Base-by-base conservation (phyloP, 495 filamentous ascomycete species). In the Darksidea phi region DNA sequence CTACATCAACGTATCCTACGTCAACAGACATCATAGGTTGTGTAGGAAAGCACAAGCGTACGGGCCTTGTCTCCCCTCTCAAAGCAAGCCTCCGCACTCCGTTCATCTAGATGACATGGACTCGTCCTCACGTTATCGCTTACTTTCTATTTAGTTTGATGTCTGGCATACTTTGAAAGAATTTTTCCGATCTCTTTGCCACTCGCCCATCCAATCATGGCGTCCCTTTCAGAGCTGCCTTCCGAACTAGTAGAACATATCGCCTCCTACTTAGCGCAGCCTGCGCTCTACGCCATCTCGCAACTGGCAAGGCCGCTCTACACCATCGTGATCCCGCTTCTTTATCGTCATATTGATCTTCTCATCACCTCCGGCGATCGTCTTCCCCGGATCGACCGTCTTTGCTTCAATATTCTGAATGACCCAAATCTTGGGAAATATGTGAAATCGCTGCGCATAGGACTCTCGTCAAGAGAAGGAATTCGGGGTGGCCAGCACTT, bases 231-330 rank as follows among this genome's bases (percentile, higher is more conserved):
- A 13, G 49, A 24, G 17, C 18, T 61, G 11, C 38, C 58, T 17
- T 5, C 32, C 24, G 58, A 61, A 41, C 58, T 61, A 7, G n/a
- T 61, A 20, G 58, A 61, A 20, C 25, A 36, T n/a, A 48, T 54
- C 32, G 26, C 54, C 6, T 37, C 49, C 4, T 61, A 37, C 34
- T 28, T n/a, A 24, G 24, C 10, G 10, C 20, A 54, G 24, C 37
- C 11, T 20, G 50, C 28, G 20, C 15, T 61, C 45, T n/a, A 47
- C 26, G 6, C 20, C n/a, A 24, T 25, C 21, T 20, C 41, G 26
- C 41, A 20, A 43, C 15, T 54, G n/a, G 18, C 24, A 11, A 47
- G 25, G 26, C 2, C 10, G 8, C 50, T 48, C 1, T 48, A 54
- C 43, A 24, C 41, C 7, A 20, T 34, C 7, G 7, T 13, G 15